Evolutionary conservation across 768 basidiomycete genomes (phyloP).

Genomic region (Cytidiella melzeri): DNA sequence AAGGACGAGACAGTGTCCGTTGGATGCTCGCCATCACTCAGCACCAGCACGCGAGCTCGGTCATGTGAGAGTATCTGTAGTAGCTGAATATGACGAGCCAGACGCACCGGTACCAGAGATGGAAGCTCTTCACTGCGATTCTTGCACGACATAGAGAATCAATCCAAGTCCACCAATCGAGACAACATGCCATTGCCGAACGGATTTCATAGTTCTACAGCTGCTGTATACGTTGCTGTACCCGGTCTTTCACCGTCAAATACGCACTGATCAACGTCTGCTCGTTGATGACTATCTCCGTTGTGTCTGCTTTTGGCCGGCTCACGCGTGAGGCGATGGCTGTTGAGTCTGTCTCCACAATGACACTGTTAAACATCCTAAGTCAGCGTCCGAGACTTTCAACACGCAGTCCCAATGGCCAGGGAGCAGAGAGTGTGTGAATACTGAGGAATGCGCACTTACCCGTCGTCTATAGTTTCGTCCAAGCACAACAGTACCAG

Average conservation of each 20-base stretch:
- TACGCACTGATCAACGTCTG: conserved; percentile 93
- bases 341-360: conserved; percentile 92
- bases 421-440: not conserved
- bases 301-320: conserved; percentile 86
- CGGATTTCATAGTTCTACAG: too few relatives aligned
- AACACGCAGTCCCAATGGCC: not conserved
- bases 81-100: too few relatives aligned
- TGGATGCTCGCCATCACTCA: too few relatives aligned
- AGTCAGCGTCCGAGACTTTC: not conserved
- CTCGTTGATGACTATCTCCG: conserved; percentile 98
- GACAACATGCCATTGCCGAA: too few relatives aligned
- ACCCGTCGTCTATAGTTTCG: conserved; percentile 99
- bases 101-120: too few relatives aligned
- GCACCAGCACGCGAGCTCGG: too few relatives aligned
- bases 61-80: too few relatives aligned
- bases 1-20: too few relatives aligned
- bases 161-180: too few relatives aligned
- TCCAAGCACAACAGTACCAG: conserved; percentile 88
- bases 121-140: too few relatives aligned
- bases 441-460: conserved; percentile 26
- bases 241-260: conserved; percentile 80
- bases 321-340: conserved; percentile 96
- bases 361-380: conserved; percentile 54
- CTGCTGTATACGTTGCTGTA: conserved; percentile 78
- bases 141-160: too few relatives aligned